These are phyloP conservation scores for Trichoderma polysporum DNA, from an alignment of 2,329 filamentous ascomycete genomes.

Conservation along the genomic window DNA sequence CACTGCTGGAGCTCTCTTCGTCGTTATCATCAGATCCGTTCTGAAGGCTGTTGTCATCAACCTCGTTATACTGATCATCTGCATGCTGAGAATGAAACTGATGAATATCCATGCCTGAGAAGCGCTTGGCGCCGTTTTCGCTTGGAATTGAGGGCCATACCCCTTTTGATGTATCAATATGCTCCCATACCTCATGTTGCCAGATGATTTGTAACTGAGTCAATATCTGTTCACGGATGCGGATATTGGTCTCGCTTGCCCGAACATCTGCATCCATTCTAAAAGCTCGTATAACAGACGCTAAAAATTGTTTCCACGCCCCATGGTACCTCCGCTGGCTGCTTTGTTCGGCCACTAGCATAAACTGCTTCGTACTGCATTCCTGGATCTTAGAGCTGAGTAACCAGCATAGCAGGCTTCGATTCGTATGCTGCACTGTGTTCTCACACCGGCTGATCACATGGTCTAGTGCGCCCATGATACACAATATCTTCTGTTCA, in stretches of 20 bases:
- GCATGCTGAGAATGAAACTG: not conserved
- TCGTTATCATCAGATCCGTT: too few relatives aligned
- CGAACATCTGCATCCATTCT: not conserved
- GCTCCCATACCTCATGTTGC: not conserved
- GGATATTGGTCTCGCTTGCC: not conserved
- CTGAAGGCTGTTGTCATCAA: too few relatives aligned
- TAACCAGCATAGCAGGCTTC: constrained; percentile 3
- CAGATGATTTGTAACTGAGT: not conserved
- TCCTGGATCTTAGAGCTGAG: not conserved
- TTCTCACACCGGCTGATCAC: constrained; percentile 6
- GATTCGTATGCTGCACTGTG: not conserved
- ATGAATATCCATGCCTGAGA: not conserved
- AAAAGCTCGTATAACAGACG: not conserved
- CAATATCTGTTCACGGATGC: not conserved
- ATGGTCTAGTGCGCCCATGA: not conserved
- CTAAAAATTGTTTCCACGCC: not conserved
- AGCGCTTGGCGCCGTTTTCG: not conserved
- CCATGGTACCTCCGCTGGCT: not conserved
- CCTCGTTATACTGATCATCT: too few relatives aligned
- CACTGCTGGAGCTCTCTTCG: too few relatives aligned
- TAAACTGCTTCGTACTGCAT: not conserved
- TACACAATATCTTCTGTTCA: constrained; percentile 14
- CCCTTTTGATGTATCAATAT: not conserved
- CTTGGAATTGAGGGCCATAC: not conserved
- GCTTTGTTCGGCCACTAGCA: not conserved